A percentile compares a stretch with the other conserved stretches of the same genome.
These are phyloP conservation scores for Diversispora epigaea DNA, from an alignment of 192 early-diverging fungal genomes.

Conservation along the genomic window DNA sequence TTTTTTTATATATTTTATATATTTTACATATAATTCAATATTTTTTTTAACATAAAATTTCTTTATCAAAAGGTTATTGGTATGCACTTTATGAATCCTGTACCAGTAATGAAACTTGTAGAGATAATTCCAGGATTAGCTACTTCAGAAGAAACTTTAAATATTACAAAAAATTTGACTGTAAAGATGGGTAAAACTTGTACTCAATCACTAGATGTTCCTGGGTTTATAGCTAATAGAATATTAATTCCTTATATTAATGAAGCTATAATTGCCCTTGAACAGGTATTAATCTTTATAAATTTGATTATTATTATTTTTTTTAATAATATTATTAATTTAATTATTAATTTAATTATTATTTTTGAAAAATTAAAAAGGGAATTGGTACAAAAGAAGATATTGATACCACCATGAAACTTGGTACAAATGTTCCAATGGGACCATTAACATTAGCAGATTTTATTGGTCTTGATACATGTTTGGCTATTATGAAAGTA, in stretches of 20 bases:
- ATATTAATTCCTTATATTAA: conserved; percentile 99
- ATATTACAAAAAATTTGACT: conserved; percentile 73
- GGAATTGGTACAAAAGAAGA: conserved; percentile 88
- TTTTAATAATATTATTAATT: not conserved
- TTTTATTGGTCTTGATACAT: conserved; percentile 98
- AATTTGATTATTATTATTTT: conserved; percentile 23
- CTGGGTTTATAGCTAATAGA: conserved; percentile 97
- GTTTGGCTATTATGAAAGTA: conserved; percentile 95
- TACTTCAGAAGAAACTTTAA: conserved; percentile 70
- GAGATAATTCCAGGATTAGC: conserved; percentile 95
- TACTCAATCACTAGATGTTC: conserved; percentile 83
- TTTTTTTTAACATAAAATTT: not conserved
- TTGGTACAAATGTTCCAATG: conserved; percentile 97
- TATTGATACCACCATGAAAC: conserved; percentile 98
- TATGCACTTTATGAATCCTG: conserved; percentile 99
- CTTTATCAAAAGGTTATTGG: conserved; percentile 73
- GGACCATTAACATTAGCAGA: conserved; percentile 95
- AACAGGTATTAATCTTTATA: conserved; percentile 56
- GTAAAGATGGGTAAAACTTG: conserved; percentile 91
- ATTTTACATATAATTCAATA: not conserved
- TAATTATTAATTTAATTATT: not conserved
- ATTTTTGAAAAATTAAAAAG: conserved; percentile 38
- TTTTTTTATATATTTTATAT: not conserved
- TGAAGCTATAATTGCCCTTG: conserved; percentile 85
- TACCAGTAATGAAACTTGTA: conserved; percentile 95